Conservation (phyloP, 1,139 yeast species). For the Candida smagusa region DNA sequence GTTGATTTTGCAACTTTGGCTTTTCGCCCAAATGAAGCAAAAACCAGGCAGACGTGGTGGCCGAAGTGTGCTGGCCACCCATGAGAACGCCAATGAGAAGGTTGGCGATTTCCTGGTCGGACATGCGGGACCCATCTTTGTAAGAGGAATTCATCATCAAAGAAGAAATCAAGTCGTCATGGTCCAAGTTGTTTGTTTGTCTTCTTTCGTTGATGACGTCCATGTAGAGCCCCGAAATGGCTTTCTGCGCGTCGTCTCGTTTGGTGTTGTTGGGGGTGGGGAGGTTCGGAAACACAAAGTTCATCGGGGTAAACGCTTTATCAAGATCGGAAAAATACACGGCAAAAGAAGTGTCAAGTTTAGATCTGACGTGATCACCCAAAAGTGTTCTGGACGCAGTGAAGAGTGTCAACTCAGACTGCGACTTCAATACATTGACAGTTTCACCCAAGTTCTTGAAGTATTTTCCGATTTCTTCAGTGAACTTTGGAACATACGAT, state of each 20-base stretch:
- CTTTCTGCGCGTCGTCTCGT: constrained; percentile 84
- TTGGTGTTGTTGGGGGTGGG: constrained; percentile 82
- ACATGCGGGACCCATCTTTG: constrained; percentile 90
- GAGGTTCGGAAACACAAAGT: constrained; percentile 89
- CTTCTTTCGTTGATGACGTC: constrained; percentile 73
- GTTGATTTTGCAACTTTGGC: constrained; percentile 76
- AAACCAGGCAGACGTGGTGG: constrained; percentile 94
- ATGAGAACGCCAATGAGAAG: constrained; percentile 88
- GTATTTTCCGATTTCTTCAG: constrained; percentile 68
- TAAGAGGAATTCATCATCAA: constrained; percentile 78
- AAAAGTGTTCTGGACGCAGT: constrained; percentile 89
- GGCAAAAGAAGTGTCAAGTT: constrained; percentile 81
- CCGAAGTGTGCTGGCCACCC: constrained; percentile 99
- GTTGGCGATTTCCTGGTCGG: constrained; percentile 92
- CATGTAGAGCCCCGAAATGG: constrained; percentile 77
- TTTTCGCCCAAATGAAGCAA: constrained; percentile 83
- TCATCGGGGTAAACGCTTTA: constrained; percentile 92
- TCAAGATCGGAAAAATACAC: constrained; percentile 83
- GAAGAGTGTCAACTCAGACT: constrained; percentile 92
- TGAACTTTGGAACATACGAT: constrained; percentile 81
- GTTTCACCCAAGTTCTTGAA: constrained; percentile 37
- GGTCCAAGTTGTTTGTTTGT: constrained; percentile 61
- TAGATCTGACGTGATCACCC: constrained; percentile 87
- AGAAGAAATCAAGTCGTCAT: constrained; percentile 82
- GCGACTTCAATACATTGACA: constrained; percentile 72